Evolutionary conservation across 2,329 filamentous ascomycete species (phyloP), one percentile per base, ranked within the genome.

Genomic region (Periconia digitata): DNA sequence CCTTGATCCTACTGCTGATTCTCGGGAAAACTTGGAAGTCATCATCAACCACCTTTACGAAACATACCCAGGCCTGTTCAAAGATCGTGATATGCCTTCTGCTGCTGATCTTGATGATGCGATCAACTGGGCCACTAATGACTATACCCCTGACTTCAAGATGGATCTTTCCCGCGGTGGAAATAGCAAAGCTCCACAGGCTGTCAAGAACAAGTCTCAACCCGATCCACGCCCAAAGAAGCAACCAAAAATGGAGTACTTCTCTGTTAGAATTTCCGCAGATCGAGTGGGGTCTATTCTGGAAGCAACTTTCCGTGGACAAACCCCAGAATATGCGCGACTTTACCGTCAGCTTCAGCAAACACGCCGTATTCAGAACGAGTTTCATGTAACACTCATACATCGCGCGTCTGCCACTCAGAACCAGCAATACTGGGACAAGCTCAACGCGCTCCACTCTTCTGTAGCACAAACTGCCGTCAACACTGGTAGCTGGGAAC

Each of bases 321-420:
- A 78, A 6, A 61, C 82, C 0, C 72, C 83, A 4, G 74, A 81
- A 15, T 77, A 75, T 24, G 75, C 82, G n/a, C 78, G 75, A 18
- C 85, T 96, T 64, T 99, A 89, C 75, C 82, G 81, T 60, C 83
- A 89, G 48, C 80, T 99, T 27, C 82, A 87, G 69, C 80, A 87
- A 58, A 81, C 79, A 2, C 81, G 86, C 17, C 88, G 94, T 46
- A 74, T 97, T 6, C 92, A 97, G 71, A 67, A 80, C n/a, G 80
- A 85, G 35, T 99, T 97, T 69, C 94, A 99, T 68, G 89, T 99
- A 49, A 99, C 94, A 0, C 81, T 99, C 34, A 90, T 96, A 69
- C 94, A 99, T 71, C 85, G 86, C 40, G 84, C 86, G 10, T 77
- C 76, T 2, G 75, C 83, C 8, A 76, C 77, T 35, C 73, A 85